A percentile compares a stretch with the other conserved stretches of the same genome.
phyloP scores from a whole-genome alignment of 306 rosid species.

The Canavalia gladiata region DNA sequence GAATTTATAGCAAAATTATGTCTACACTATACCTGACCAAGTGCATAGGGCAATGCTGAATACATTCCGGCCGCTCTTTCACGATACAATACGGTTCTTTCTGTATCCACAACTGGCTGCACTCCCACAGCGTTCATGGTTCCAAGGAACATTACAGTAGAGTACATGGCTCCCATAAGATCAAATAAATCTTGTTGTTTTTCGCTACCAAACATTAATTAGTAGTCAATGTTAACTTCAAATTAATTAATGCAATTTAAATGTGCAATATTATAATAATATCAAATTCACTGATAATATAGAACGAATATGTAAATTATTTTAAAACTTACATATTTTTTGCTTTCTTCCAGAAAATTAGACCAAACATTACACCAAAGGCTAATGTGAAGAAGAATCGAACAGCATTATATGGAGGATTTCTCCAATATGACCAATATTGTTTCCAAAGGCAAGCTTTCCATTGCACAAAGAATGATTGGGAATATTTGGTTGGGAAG shows the following conservation, averaged over 20 bases:
- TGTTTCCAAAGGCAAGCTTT: slow-evolving; percentile 62
- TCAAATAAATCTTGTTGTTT: slow-evolving; percentile 56
- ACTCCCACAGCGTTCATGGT: slow-evolving; percentile 48
- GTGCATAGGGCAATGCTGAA: slow-evolving; percentile 60
- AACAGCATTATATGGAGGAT: slow-evolving; percentile 64
- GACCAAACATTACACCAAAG: slow-evolving; percentile 63
- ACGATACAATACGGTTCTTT: slow-evolving; percentile 77
- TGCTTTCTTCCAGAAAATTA: slow-evolving; percentile 70
- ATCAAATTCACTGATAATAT: background rate
- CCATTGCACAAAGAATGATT: slow-evolving; percentile 64
- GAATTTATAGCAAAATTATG: too few relatives aligned
- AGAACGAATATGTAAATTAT: too few relatives aligned
- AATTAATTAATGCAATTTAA: slow-evolving; percentile 32
- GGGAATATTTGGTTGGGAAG: slow-evolving; percentile 75
- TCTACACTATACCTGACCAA: slow-evolving; percentile 28
- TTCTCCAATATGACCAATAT: slow-evolving; percentile 80
- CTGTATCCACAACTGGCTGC: slow-evolving; percentile 69
- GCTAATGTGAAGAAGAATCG: slow-evolving; percentile 60
- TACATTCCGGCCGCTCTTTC: slow-evolving; percentile 68
- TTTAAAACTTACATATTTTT: slow-evolving; percentile 48
- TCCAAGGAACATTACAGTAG: slow-evolving; percentile 56
- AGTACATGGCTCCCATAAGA: slow-evolving; percentile 75
- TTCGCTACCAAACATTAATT: slow-evolving; percentile 29
- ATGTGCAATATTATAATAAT: background rate
- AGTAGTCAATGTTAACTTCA: background rate